Evolutionary conservation across 2,329 filamentous ascomycete genomes (phyloP).

Genomic region (Pyricularia sp.): DNA sequence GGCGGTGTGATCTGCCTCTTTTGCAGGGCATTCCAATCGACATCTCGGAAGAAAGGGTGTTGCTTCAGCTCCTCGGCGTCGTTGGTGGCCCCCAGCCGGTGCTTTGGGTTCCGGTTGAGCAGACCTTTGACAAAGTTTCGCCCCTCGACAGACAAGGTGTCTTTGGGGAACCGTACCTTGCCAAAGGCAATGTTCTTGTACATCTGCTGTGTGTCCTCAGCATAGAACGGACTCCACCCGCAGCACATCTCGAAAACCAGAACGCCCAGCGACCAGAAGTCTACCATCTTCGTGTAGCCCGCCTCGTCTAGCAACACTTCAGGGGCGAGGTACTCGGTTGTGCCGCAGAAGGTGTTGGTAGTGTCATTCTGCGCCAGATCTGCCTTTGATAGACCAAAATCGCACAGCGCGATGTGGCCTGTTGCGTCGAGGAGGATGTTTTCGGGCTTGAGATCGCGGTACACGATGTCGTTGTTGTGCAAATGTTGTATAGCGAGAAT

Average conservation of each 20-base stretch:
- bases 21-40: slow-evolving; percentile 81
- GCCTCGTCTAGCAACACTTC: slow-evolving; percentile 93
- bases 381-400: slow-evolving; percentile 95
- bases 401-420: slow-evolving; percentile 93
- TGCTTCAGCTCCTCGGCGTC: slow-evolving; percentile 92
- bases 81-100: slow-evolving; percentile 80
- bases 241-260: slow-evolving; percentile 99
- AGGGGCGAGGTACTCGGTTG: slow-evolving; percentile 92
- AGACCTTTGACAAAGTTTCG: slow-evolving; percentile 97
- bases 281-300: slow-evolving; percentile 99
- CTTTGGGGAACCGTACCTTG: slow-evolving; percentile 91
- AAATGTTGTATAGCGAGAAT: slow-evolving; percentile 92
- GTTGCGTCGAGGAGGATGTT: slow-evolving; percentile 96
- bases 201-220: slow-evolving; percentile 99
- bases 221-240: slow-evolving; percentile 98
- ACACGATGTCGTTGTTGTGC: slow-evolving; percentile 95
- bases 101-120: slow-evolving; percentile 92
- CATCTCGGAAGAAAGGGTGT: slow-evolving; percentile 88
- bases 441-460: slow-evolving; percentile 93
- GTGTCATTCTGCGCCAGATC: slow-evolving; percentile 96
- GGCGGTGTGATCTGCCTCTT: slow-evolving; percentile 92
- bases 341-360: slow-evolving; percentile 97
- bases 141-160: slow-evolving; percentile 88
- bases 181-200: slow-evolving; percentile 99
- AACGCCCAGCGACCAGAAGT: slow-evolving; percentile 97